Evolutionary conservation across 768 basidiomycete genomes (phyloP).

Genomic region (Crassisporium funariophilum): DNA sequence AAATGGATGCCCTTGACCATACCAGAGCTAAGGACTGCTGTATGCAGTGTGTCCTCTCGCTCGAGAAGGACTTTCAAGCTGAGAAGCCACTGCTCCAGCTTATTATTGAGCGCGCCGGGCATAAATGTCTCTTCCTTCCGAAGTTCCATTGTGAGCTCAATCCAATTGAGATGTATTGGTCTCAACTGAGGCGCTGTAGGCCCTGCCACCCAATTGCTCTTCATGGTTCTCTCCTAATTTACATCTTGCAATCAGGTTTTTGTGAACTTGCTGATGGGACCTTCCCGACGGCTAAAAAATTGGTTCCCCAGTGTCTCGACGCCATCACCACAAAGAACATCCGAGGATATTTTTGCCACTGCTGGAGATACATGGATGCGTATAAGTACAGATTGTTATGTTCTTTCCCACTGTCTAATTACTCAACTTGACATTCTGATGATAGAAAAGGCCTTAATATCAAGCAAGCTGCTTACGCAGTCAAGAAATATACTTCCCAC

Average conservation of each 20-base stretch:
- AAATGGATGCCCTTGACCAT: not conserved
- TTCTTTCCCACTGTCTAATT: not conserved
- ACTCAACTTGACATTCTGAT: not conserved
- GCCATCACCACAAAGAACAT: not conserved
- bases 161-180: slow-evolving; percentile 2
- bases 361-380: not conserved
- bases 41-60: not conserved
- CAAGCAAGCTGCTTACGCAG: slow-evolving; percentile 2
- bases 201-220: not conserved
- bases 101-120: not conserved
- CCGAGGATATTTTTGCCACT: not conserved
- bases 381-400: not conserved
- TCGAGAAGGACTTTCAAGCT: not conserved
- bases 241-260: no score
- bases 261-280: slow-evolving; percentile 2
- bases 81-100: slow-evolving; percentile 1
- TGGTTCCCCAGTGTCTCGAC: slow-evolving; percentile 3
- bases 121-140: slow-evolving; percentile 5
- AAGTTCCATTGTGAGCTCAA: slow-evolving; percentile 6
- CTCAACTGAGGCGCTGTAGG: not conserved
- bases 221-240: no score
- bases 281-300: not conserved
- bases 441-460: slow-evolving; percentile 7
- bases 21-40: not conserved
- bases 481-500: slow-evolving; percentile 9